Evolutionary conservation across 805 yeast genomes (phyloP), one percentile per base, ranked within the genome.

Genomic region (Candida arabinofermentans): DNA sequence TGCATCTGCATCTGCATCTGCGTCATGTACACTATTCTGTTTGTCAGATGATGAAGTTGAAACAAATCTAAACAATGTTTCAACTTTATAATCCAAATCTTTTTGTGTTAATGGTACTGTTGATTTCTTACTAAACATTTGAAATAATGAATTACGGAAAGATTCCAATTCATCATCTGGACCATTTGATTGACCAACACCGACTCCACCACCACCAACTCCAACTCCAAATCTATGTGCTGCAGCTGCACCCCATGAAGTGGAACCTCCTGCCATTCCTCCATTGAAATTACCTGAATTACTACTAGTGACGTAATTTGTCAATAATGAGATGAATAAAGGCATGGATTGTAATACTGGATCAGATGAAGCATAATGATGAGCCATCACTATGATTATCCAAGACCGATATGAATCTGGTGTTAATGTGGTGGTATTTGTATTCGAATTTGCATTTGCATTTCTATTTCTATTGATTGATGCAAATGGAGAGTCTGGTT

Each of bases 341-440:
- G 61, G 54, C 58, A 79, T 60, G 36, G 78, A 63, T 26, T 64
- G 67, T 42, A 78, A 74, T 10, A 77, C 61, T 1, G 71, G 64
- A 37, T 58, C 61, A 10, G 40, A 39, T 1, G 50, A 35, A 3
- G 74, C 68, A 48, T 75, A 79, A 12, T 72, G 60, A 31, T 80
- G 81, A 0, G 83, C 83, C 62, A 77, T 69, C 7, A 79, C 81
- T 38, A 76, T 75, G 19, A 79, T 75, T n/a, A 78, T 70, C 85
- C 84, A 79, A 1, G 80, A 72, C 23, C 77, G 61, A 30, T 67
- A 65, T 5, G 49, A 34, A 16, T 48, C 54, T 35, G n/a, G n/a
- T 24, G 22, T n/a, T 34, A 21, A 32, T 31, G 18, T 14, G 24
- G 14, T 18, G 36, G 12, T 26, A 18, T 19, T 16, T 26, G 22